Percentiles rank a stretch among this genome's conserved stretches.
Evolutionary conservation across 139 green algal species (phyloP).

Genomic region (Chlamydomonas sphaeroides): DNA sequence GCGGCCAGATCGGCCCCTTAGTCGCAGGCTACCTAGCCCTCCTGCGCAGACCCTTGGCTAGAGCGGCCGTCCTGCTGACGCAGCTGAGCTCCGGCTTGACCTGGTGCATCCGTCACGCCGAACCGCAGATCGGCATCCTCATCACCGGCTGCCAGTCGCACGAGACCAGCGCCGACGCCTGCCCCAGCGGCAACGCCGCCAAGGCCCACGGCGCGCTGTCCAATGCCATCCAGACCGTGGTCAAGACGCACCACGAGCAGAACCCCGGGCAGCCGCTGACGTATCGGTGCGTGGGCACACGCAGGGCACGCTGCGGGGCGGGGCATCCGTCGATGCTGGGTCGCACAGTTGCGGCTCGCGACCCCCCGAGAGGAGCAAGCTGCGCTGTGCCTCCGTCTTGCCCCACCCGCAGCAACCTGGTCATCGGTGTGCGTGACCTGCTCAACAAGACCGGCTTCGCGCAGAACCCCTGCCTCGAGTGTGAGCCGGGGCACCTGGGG

Average conservation of each 20-base stretch:
- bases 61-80: too few species aligned
- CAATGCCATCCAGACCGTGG: constrained; percentile 64
- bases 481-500: too few species aligned
- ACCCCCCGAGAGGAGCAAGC: too few species aligned
- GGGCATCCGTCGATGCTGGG: not conserved
- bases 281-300: constrained; percentile 47
- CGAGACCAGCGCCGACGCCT: constrained; percentile 74
- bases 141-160: constrained; percentile 71
- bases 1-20: too few species aligned
- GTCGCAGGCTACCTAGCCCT: too few species aligned
- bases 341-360: too few species aligned
- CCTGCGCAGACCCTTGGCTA: too few species aligned
- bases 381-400: too few species aligned
- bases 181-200: constrained; percentile 61
- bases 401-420: constrained; percentile 51
- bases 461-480: constrained; percentile 79
- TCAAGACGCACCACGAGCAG: constrained; percentile 50
- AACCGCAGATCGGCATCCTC: constrained; percentile 61
- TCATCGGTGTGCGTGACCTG: constrained; percentile 56
- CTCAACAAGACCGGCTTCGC: constrained; percentile 58
- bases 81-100: too few species aligned
- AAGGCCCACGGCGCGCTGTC: constrained; percentile 73
- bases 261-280: constrained; percentile 52
- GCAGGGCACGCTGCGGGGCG: not conserved
- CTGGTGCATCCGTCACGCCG: too few species aligned